Base-by-base conservation (phyloP, 805 yeast genomes). In the Wickerhamiella occidentalis region DNA sequence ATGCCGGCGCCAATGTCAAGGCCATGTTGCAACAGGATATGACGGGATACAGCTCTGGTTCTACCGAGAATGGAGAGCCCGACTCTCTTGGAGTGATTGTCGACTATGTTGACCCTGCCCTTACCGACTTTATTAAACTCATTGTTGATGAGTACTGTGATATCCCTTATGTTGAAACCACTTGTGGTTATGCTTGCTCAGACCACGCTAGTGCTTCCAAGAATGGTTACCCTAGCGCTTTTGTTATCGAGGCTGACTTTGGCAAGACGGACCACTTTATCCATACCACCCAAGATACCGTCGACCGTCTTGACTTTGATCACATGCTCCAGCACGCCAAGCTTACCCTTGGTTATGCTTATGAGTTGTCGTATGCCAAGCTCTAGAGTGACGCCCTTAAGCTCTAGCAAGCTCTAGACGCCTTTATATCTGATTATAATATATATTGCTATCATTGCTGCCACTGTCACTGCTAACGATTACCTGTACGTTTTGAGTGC, bases 21-120 rank as follows among this genome's bases (percentile, higher is more conserved):
- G 87, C 88, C 4, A 82, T 87, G 92, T 69, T 90, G 36, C 96
- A 90, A 65, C 94, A 86, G 63, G 98, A 90, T 63, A 88, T 88
- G 95, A 83, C 95, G 2, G 96, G 95, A 0, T 85, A 71, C 60
- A 75, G 80, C 2, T 69, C 71, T 29, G 74, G 72, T 38, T 68
- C 79, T 37, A 60, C 66, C 36, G 76, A 72, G 54, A 66, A 55
- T 25, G 81, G 73, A 51, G 68, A 62, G 57, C 78, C 69, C 64
- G 86, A 77, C 40, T 79, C 78, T 62, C 73, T 88, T 57, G 96
- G 96, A n/a, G 71, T 90, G 40, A 77, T 87, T 51, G 75, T 77
- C 2, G 95, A 86, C 68, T 79, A 74, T 62, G 79, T 82, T 1
- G 71, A 79, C 22, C 62, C 64, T 0, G 65, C 56, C 3, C 72